Base-by-base conservation (phyloP, 2,329 filamentous ascomycete genomes). In the Fusarium illudens region DNA sequence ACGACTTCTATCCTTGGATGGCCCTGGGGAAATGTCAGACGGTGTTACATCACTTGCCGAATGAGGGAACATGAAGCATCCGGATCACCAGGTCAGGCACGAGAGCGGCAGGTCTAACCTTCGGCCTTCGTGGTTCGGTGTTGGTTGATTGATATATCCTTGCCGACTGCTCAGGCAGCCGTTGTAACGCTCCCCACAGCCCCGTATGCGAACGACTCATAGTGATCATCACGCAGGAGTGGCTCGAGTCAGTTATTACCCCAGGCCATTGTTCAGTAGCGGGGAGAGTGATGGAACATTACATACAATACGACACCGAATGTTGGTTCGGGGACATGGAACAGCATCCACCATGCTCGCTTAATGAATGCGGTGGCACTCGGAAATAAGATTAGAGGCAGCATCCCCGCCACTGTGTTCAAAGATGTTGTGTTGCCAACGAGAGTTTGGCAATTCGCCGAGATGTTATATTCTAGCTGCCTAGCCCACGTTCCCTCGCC, bases 11-110 rank as follows among this genome's bases (percentile, higher is more conserved):
- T 42, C 34, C 29, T 36, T 34, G 34, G 44, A 9, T 34, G 32
- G 15, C 20, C 33, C 49, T 34, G 20, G 48, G 22, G 34, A 46
- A 15, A 51, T 27, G 56, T 44, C 34, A 37, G 48, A 30, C 30
- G 6, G 39, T 17, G 29, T 44, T 34, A 34, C 56, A 29, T 39
- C 34, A 25, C 20, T 27, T 20, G 11, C 44, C 56, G 17, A 42
- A 57, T 56, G 9, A 22, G 57, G 52, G 32, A 53, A 49, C 5
- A 2, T 10, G 36, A 60, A 57, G 20, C 57, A 55, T 42, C 32
- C 27, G 9, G 9, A 27, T 54, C 37, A 39, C 19, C 33, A 39
- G 50, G 12, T 39, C 15, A 17, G 12, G 7, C 10, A 44, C 29
- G 5, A 33, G 29, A 25, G 15, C 22, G 30, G 48, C 25, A 50